These are phyloP conservation scores for Aspergillus tamarii DNA, from an alignment of 2,329 filamentous ascomycete species.

Conservation along the genomic window DNA sequence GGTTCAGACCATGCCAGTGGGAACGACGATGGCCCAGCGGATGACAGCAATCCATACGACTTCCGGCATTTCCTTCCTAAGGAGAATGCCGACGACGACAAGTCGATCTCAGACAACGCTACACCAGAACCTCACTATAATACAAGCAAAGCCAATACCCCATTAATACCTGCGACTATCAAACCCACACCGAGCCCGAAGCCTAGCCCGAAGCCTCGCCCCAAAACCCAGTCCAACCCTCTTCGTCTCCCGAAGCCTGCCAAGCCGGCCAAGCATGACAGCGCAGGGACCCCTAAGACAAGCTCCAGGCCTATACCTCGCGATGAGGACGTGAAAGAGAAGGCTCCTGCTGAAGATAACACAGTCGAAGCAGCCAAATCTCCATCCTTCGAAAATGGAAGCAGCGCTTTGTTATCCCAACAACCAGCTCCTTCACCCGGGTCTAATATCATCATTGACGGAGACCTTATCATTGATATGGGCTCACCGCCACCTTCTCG, in stretches of 20 bases:
- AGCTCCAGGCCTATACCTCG: conserved; percentile 26
- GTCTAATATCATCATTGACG: conserved; percentile 51
- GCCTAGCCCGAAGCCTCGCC: conserved; percentile 30
- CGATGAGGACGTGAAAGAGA: conserved; percentile 14
- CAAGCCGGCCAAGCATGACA: conserved; percentile 25
- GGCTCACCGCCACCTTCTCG: conserved; percentile 49
- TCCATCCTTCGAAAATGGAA: conserved; percentile 37
- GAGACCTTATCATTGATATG: conserved; percentile 53
- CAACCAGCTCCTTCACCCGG: conserved; percentile 38
- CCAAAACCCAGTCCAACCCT: conserved; percentile 38
- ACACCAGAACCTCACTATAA: conserved; percentile 40
- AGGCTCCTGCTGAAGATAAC: conserved; percentile 18
- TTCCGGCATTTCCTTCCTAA: conserved; percentile 54
- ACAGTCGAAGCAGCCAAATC: conserved; percentile 30
- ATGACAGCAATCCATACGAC: conserved; percentile 53
- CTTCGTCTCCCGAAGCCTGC: conserved; percentile 33
- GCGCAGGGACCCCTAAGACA: conserved; percentile 23
- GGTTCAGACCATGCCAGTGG: conserved; percentile 35
- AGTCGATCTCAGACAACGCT: conserved; percentile 36
- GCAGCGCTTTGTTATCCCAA: conserved; percentile 32
- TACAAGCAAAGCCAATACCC: conserved; percentile 38
- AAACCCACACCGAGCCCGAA: conserved; percentile 32
- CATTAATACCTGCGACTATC: conserved; percentile 33
- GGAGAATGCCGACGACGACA: conserved; percentile 38
- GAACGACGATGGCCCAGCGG: conserved; percentile 48